Evolutionary conservation across 331 rosid species (phyloP).

Genomic region (Pyracantha coccinea): DNA sequence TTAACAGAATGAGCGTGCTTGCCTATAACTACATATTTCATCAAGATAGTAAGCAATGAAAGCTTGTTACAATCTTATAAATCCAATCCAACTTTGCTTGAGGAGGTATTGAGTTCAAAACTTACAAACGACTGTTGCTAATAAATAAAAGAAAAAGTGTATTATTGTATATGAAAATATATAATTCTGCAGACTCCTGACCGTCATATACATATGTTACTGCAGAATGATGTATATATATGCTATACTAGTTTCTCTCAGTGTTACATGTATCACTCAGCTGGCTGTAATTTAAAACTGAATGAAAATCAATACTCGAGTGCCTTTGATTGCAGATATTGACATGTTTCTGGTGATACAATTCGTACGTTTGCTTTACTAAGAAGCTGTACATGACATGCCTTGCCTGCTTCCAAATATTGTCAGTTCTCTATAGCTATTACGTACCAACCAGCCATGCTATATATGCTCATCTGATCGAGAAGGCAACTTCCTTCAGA

Average conservation of each 20-base stretch:
- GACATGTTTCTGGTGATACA: background rate
- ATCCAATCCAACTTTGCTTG: background rate
- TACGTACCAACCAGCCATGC: conserved; percentile 3
- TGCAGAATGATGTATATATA: background rate
- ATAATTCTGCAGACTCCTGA: background rate
- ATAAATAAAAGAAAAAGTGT: background rate
- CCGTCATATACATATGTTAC: background rate
- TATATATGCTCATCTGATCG: background rate
- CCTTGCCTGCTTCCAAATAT: background rate
- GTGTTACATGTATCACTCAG: background rate
- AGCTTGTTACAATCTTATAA: too few species aligned
- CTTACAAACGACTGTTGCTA: background rate
- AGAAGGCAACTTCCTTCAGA: conserved; percentile 6
- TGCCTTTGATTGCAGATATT: background rate
- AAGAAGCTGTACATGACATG: background rate
- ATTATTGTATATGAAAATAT: background rate
- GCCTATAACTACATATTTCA: too few species aligned
- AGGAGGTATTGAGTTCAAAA: background rate
- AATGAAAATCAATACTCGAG: background rate
- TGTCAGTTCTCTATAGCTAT: background rate
- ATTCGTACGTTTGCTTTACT: background rate
- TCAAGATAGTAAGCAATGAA: too few species aligned
- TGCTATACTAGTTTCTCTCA: background rate
- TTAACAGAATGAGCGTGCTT: too few species aligned
- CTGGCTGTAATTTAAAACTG: background rate